phyloP scores from a whole-genome alignment of 805 yeast species.

The Danielia reshetovae region DNA sequence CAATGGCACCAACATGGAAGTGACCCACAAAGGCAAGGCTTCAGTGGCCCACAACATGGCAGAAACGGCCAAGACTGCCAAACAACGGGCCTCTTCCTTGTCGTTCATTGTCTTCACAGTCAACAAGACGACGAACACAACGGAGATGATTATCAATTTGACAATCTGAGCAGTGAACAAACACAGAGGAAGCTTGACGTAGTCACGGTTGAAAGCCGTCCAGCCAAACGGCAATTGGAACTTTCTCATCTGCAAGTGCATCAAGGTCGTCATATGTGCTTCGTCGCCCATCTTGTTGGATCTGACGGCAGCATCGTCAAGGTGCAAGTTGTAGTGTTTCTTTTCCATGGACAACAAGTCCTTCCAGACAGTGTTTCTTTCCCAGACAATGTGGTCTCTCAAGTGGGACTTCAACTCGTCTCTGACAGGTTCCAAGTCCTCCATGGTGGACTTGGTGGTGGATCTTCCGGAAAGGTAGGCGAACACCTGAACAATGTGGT shows the following conservation, averaged over 20 bases:
- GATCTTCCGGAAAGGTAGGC: slow-evolving; percentile 40
- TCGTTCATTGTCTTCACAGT: slow-evolving; percentile 32
- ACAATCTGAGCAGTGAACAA: slow-evolving; percentile 39
- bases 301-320: slow-evolving; percentile 15
- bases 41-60: slow-evolving; percentile 96
- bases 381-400: slow-evolving; percentile 95
- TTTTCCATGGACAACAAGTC: slow-evolving; percentile 76
- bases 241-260: slow-evolving; percentile 23
- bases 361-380: slow-evolving; percentile 96
- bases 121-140: slow-evolving; percentile 41
- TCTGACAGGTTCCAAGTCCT: slow-evolving; percentile 41
- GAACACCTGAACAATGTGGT: slow-evolving; percentile 50
- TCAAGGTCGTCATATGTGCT: slow-evolving; percentile 9
- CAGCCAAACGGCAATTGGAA: slow-evolving; percentile 24
- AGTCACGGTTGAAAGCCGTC: slow-evolving; percentile 20
- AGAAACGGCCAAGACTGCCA: slow-evolving; percentile 77
- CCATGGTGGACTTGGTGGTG: slow-evolving; percentile 45
- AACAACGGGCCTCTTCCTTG: slow-evolving; percentile 42
- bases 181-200: slow-evolving; percentile 41
- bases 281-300: slow-evolving; percentile 18
- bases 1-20: slow-evolving; percentile 80
- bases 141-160: slow-evolving; percentile 45
- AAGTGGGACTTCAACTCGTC: slow-evolving; percentile 50
- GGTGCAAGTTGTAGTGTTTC: slow-evolving; percentile 16
- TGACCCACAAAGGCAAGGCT: slow-evolving; percentile 85